These are phyloP conservation scores for Collybia sordida DNA, from an alignment of 768 basidiomycete species.

Conservation along the genomic window DNA sequence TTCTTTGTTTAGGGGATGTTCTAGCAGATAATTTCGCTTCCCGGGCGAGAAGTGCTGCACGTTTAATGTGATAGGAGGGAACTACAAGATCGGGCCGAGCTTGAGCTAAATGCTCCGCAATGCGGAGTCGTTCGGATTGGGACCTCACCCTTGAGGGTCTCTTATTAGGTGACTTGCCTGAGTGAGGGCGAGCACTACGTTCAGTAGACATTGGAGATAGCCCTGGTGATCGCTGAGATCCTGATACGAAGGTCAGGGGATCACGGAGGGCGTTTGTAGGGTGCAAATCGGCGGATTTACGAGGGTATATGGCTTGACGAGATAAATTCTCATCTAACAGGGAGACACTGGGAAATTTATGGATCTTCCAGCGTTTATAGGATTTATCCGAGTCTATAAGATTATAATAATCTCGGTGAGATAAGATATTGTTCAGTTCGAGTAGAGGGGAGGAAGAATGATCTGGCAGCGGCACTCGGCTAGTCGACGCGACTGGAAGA, in stretches of 20 bases:
- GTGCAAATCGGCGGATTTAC: no score
- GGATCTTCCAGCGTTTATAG: no score
- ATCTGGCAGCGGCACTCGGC: not conserved
- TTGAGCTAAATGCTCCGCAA: slow-evolving; percentile 39
- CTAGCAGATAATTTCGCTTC: slow-evolving; percentile 7
- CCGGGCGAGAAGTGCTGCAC: slow-evolving; percentile 19
- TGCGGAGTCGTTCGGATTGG: slow-evolving; percentile 22
- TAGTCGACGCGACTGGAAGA: slow-evolving; percentile 1
- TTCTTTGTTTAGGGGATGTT: slow-evolving; percentile 2
- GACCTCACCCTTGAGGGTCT: slow-evolving; percentile 4
- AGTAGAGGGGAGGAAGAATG: slow-evolving; percentile 7
- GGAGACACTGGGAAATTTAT: no score
- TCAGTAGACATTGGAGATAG: no score
- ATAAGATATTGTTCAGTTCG: slow-evolving; percentile 8
- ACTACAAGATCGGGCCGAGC: slow-evolving; percentile 44
- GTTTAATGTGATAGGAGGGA: slow-evolving; percentile 26
- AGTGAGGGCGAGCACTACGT: no score
- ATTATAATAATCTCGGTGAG: not conserved
- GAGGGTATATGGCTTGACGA: no score
- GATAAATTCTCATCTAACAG: no score
- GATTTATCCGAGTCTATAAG: not conserved
- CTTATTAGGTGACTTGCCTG: no score
- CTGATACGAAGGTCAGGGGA: no score
- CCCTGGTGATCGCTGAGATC: no score
- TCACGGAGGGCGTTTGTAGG: no score